phyloP scores from a whole-genome alignment of 768 basidiomycete species.

The Lactifluus rugatus region DNA sequence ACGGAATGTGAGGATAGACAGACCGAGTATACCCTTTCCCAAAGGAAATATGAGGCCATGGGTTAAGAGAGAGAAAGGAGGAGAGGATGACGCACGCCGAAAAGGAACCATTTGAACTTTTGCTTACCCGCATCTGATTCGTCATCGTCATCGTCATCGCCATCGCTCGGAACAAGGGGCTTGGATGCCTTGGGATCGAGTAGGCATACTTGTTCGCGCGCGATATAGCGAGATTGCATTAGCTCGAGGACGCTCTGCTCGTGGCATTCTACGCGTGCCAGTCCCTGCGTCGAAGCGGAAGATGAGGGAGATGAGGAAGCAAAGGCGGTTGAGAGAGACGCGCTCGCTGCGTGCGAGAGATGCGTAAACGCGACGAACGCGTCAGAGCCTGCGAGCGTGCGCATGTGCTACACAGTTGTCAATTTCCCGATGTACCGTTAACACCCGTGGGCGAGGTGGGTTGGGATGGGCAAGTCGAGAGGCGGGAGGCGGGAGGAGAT shows the following conservation, averaged over 20 bases:
- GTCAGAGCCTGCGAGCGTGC: slow-evolving; percentile 53
- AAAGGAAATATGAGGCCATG: neutral
- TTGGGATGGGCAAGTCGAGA: no score
- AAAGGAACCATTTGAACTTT: slow-evolving; percentile 79
- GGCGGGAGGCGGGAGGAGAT: neutral
- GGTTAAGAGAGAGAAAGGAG: neutral
- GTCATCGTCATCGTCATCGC: slow-evolving; percentile 27
- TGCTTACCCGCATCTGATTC: slow-evolving; percentile 38
- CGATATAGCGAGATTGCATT: slow-evolving; percentile 36
- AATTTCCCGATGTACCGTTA: no score
- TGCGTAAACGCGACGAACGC: slow-evolving; percentile 76
- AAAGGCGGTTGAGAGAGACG: slow-evolving; percentile 37
- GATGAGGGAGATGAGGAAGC: slow-evolving; percentile 14
- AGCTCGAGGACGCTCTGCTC: slow-evolving; percentile 47
- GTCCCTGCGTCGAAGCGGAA: neutral
- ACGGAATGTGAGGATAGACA: neutral
- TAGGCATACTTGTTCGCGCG: slow-evolving; percentile 65
- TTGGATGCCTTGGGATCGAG: slow-evolving; percentile 84
- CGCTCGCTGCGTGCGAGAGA: slow-evolving; percentile 62
- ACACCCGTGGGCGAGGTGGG: no score
- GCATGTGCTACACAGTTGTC: slow-evolving; percentile 59
- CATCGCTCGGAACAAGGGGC: slow-evolving; percentile 66
- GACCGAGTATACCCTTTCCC: slow-evolving; percentile 52
- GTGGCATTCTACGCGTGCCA: slow-evolving; percentile 30
- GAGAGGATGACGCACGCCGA: slow-evolving; percentile 54